These are phyloP conservation scores for Alternaria consortialis DNA, from an alignment of 2,329 filamentous ascomycete species.

Conservation along the genomic window DNA sequence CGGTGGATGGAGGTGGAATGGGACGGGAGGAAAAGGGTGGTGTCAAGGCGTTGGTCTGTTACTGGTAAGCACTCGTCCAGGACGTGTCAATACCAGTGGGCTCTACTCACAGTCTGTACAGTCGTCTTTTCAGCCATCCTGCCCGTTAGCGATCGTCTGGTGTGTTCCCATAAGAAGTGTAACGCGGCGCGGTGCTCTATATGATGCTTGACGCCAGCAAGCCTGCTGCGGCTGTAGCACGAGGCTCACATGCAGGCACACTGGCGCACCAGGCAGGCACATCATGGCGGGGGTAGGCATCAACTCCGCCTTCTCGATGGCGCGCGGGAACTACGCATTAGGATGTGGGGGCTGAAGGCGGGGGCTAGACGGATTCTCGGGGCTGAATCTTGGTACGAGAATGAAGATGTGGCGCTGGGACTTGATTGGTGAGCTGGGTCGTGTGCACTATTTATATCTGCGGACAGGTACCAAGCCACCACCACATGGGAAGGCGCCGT, in stretches of 20 bases:
- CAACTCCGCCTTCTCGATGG: constrained; percentile 4
- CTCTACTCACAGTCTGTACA: constrained; percentile 5
- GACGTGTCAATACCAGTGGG: not conserved
- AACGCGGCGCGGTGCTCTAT: constrained; percentile 2
- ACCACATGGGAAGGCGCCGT: not conserved
- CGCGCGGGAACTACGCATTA: constrained; percentile 9
- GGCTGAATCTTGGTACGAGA: constrained; percentile 1
- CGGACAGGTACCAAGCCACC: constrained; percentile 2
- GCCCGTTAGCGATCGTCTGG: constrained; percentile 1
- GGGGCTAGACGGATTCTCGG: constrained; percentile 5
- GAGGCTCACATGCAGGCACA: constrained; percentile 7
- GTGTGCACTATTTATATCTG: not conserved
- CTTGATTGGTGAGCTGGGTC: constrained; percentile 7
- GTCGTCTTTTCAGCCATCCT: constrained; percentile 30
- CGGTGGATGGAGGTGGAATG: constrained; percentile 30
- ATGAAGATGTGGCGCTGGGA: not conserved
- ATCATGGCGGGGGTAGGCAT: constrained; percentile 1
- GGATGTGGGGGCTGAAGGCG: constrained; percentile 10
- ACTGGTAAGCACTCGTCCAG: not conserved
- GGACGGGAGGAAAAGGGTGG: constrained; percentile 38
- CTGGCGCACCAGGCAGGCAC: not conserved
- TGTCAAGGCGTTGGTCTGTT: constrained; percentile 14
- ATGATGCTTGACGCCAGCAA: constrained; percentile 4
- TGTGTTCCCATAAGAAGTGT: not conserved
- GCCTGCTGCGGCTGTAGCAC: constrained; percentile 12